A percentile compares a stretch with the other conserved stretches of the same genome.
Conservation (phyloP, 345 rosid species). For the Corchorus olitorius region DNA sequence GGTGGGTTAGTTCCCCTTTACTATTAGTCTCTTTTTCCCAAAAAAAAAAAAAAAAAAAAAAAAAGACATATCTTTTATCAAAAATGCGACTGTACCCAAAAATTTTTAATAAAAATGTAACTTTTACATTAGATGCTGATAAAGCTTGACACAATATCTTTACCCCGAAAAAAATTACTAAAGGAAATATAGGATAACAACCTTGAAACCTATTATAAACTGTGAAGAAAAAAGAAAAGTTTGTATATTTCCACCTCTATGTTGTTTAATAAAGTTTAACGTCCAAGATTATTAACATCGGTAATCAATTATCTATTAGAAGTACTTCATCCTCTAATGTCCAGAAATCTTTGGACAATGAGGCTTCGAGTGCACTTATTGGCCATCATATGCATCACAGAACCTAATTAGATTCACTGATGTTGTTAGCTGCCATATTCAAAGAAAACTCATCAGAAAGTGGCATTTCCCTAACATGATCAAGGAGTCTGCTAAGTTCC, state of each 20-base stretch:
- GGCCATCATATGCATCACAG: neutral
- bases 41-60: no score
- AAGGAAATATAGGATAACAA: neutral
- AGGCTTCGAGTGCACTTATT: conserved; percentile 13
- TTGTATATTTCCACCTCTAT: conserved; percentile 1
- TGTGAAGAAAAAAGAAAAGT: neutral
- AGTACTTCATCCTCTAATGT: conserved; percentile 11
- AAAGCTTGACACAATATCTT: neutral
- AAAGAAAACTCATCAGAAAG: conserved; percentile 37
- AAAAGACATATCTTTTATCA: no score
- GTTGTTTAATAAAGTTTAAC: neutral
- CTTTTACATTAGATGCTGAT: neutral
- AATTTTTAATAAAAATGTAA: no score
- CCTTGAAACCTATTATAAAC: neutral
- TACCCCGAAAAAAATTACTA: neutral
- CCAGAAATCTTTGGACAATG: conserved; percentile 1
- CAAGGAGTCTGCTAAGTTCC: conserved; percentile 59
- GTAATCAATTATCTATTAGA: neutral
- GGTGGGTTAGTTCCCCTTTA: no score
- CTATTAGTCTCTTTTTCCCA: no score
- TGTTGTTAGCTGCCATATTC: conserved; percentile 42
- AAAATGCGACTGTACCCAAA: no score
- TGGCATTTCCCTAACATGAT: conserved; percentile 59
- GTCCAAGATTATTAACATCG: neutral
- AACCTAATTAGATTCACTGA: conserved; percentile 37